These are phyloP conservation scores for Cephalotrichum gorgonifer DNA, from an alignment of 2,329 filamentous ascomycete species.

Conservation along the genomic window DNA sequence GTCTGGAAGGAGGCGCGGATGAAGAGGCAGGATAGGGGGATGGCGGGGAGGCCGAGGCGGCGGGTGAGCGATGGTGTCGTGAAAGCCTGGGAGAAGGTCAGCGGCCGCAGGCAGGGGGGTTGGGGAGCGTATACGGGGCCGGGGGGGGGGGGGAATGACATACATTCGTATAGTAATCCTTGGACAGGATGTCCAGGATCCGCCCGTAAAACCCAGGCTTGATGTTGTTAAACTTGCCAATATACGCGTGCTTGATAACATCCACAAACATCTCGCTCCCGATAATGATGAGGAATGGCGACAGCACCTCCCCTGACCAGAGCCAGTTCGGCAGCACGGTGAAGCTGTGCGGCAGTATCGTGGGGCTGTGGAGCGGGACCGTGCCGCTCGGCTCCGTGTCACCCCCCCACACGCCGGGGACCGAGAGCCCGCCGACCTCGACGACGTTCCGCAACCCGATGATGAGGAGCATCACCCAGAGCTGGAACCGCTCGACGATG, in stretches of 20 bases:
- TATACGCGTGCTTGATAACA: conserved; percentile 94
- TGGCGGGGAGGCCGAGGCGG: conserved; percentile 78
- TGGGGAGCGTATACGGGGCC: conserved; percentile 7
- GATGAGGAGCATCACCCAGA: conserved; percentile 95
- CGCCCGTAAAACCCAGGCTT: conserved; percentile 82
- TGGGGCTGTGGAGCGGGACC: conserved; percentile 54
- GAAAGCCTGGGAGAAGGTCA: conserved; percentile 53
- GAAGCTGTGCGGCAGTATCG: conserved; percentile 82
- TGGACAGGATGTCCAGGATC: conserved; percentile 87
- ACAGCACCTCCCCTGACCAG: conserved; percentile 72
- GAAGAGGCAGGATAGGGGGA: conserved; percentile 89
- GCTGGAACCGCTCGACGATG: conserved; percentile 91
- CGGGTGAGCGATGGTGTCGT: conserved; percentile 82
- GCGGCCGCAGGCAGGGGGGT: not conserved
- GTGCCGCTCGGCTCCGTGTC: conserved; percentile 22
- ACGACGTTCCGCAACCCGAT: conserved; percentile 95
- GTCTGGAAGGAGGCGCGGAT: conserved; percentile 91
- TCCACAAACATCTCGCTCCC: conserved; percentile 96
- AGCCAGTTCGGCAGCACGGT: conserved; percentile 76
- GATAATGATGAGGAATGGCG: conserved; percentile 86
- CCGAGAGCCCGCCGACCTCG: conserved; percentile 77
- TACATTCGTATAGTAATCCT: conserved; percentile 95
- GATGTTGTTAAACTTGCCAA: conserved; percentile 97
- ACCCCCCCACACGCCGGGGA: conserved; percentile 42
- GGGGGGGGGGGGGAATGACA: conserved; percentile 19